These are phyloP conservation scores for Spongiforma sp. DNA, from an alignment of 1,284 basidiomycete species.

Conservation along the genomic window DNA sequence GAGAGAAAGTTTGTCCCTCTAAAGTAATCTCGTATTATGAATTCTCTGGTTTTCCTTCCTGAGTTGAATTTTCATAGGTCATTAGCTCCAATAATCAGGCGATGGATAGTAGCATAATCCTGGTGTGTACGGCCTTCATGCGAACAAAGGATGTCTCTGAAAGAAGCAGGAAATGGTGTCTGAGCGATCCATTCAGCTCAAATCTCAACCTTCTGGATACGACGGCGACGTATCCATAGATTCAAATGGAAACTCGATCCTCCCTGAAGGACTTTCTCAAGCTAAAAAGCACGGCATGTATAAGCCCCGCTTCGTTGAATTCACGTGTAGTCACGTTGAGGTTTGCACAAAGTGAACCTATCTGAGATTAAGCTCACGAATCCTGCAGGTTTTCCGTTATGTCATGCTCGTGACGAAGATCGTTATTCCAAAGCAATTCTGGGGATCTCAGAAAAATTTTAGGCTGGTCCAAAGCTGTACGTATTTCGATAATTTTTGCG, in stretches of 20 bases:
- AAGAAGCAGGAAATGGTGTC: slow-evolving; percentile 71
- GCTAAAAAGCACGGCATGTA: slow-evolving; percentile 47
- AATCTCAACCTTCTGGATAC: slow-evolving; percentile 50
- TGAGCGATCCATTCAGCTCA: slow-evolving; percentile 61
- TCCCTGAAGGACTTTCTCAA: slow-evolving; percentile 51
- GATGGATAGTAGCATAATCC: slow-evolving; percentile 60
- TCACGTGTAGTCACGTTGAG: slow-evolving; percentile 67
- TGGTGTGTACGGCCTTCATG: slow-evolving; percentile 46
- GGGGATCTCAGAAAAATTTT: slow-evolving; percentile 81
- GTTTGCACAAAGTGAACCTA: slow-evolving; percentile 38
- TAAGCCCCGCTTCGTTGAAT: slow-evolving; percentile 84
- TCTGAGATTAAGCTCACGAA: not conserved
- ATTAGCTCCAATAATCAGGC: slow-evolving; percentile 39
- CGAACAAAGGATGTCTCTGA: slow-evolving; percentile 4
- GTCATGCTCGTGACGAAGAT: slow-evolving; percentile 64
- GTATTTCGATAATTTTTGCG: slow-evolving; percentile 30
- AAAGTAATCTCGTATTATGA: slow-evolving; percentile 53
- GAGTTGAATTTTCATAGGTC: slow-evolving; percentile 26
- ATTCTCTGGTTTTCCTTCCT: not conserved
- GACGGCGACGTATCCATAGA: slow-evolving; percentile 49
- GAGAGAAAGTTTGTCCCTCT: slow-evolving; percentile 73
- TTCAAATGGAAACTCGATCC: slow-evolving; percentile 50
- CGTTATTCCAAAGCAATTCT: slow-evolving; percentile 78
- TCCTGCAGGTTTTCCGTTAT: slow-evolving; percentile 71
- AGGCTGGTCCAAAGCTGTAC: slow-evolving; percentile 64